Percentiles rank a stretch among this genome's conserved stretches.
Conservation (phyloP, 83 land plant genomes). For the Picea abies region DNA sequence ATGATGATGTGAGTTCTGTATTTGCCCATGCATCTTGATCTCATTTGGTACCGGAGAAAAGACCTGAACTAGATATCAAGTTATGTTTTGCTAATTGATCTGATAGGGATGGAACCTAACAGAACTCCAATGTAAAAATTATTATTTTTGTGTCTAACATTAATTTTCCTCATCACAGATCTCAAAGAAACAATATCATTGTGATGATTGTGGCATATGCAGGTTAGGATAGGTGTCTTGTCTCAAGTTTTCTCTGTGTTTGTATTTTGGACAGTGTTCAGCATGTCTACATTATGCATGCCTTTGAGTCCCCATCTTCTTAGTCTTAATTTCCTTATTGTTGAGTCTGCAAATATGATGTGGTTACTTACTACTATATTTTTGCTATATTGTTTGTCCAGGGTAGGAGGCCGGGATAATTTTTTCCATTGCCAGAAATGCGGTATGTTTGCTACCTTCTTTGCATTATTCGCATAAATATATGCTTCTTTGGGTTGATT, state of each 20-base stretch:
- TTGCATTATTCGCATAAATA: too few species aligned
- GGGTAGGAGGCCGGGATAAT: slow-evolving; percentile 58
- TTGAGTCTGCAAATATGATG: not conserved
- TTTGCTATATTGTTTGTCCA: slow-evolving; percentile 16
- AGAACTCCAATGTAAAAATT: not conserved
- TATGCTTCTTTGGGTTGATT: too few species aligned
- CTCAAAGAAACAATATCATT: slow-evolving; percentile 58
- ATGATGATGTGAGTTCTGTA: slow-evolving; percentile 53
- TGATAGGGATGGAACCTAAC: not conserved
- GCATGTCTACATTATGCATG: not conserved
- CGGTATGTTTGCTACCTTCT: slow-evolving; percentile 25
- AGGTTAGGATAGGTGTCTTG: slow-evolving; percentile 33
- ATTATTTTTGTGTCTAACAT: not conserved
- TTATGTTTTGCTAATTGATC: not conserved
- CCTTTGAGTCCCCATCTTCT: not conserved
- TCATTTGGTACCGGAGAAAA: not conserved
- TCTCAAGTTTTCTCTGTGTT: not conserved
- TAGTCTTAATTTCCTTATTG: not conserved
- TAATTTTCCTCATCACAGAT: slow-evolving; percentile 30
- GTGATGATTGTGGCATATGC: slow-evolving; percentile 79
- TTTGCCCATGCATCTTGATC: slow-evolving; percentile 3
- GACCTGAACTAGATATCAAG: not conserved
- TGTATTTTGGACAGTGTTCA: not conserved
- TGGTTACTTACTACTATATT: slow-evolving; percentile 11
- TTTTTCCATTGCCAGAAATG: slow-evolving; percentile 57